Evolutionary conservation across 495 filamentous ascomycete species (phyloP).

Genomic region (Penicillium pancosmium): DNA sequence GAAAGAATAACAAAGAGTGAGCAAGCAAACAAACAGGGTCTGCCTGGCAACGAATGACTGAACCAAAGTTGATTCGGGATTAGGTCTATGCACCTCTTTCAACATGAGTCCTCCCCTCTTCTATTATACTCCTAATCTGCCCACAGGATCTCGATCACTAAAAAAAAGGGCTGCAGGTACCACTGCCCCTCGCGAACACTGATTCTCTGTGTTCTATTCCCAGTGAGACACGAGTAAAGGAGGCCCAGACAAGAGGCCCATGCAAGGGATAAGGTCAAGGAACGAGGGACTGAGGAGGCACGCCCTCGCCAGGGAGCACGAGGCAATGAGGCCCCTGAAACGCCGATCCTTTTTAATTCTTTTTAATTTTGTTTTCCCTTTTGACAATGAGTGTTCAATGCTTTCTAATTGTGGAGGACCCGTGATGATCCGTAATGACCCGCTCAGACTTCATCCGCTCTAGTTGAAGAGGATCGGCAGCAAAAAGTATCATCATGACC

Average conservation of each 20-base stretch:
- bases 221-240: slow-evolving; percentile 31
- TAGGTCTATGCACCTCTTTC: not conserved
- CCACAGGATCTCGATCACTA: not conserved
- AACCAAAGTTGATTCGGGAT: slow-evolving; percentile 11
- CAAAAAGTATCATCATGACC: slow-evolving; percentile 16
- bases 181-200: slow-evolving; percentile 3
- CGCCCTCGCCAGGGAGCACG: slow-evolving; percentile 1
- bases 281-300: slow-evolving; percentile 9
- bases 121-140: slow-evolving; percentile 14
- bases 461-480: slow-evolving; percentile 4
- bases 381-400: slow-evolving; percentile 22
- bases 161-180: not conserved
- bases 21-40: not conserved
- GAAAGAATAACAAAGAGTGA: slow-evolving; percentile 1
- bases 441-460: slow-evolving; percentile 5
- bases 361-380: not conserved
- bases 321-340: slow-evolving; percentile 22
- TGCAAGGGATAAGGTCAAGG: slow-evolving; percentile 10
- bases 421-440: slow-evolving; percentile 15
- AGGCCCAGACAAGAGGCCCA: not conserved
- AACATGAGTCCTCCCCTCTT: slow-evolving; percentile 1
- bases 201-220: slow-evolving; percentile 9
- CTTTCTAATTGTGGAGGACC: slow-evolving; percentile 8
- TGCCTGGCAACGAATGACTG: slow-evolving; percentile 17
- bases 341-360: slow-evolving; percentile 6